phyloP scores from a whole-genome alignment of 2,329 filamentous ascomycete genomes.

The Aureobasidium zeae region DNA sequence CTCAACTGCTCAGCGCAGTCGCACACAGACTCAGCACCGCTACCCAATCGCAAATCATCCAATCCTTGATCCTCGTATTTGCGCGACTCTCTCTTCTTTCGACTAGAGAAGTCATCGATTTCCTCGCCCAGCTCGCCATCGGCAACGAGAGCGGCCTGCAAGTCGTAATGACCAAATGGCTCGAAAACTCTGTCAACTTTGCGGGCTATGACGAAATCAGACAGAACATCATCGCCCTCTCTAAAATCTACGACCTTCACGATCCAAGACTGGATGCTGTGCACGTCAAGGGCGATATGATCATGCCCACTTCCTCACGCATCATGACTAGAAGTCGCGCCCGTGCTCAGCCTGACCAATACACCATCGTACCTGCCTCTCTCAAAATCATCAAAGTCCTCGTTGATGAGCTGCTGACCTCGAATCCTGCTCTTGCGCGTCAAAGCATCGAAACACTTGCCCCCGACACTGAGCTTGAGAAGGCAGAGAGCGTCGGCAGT shows the following conservation, averaged over 20 bases:
- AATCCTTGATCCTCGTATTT: conserved; percentile 91
- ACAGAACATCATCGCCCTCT: conserved; percentile 90
- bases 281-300: conserved; percentile 82
- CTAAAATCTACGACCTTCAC: conserved; percentile 80
- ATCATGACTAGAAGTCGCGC: conserved; percentile 94
- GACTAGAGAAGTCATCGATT: conserved; percentile 82
- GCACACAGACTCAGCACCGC: conserved; percentile 76
- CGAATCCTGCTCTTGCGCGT: conserved; percentile 45
- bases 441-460: conserved; percentile 38
- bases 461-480: conserved; percentile 51
- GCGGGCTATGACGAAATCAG: conserved; percentile 97
- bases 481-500: conserved; percentile 64
- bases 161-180: conserved; percentile 86
- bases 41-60: conserved; percentile 79
- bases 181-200: conserved; percentile 94
- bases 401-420: conserved; percentile 78
- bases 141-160: conserved; percentile 72
- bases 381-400: conserved; percentile 96
- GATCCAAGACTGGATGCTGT: conserved; percentile 71
- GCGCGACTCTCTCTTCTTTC: conserved; percentile 78
- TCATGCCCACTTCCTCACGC: conserved; percentile 65
- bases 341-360: conserved; percentile 80
- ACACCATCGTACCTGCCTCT: conserved; percentile 74
- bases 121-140: conserved; percentile 62
- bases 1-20: conserved; percentile 80